Conservation (phyloP, 345 rosid species). For the Cardiospermum halicacabum region DNA sequence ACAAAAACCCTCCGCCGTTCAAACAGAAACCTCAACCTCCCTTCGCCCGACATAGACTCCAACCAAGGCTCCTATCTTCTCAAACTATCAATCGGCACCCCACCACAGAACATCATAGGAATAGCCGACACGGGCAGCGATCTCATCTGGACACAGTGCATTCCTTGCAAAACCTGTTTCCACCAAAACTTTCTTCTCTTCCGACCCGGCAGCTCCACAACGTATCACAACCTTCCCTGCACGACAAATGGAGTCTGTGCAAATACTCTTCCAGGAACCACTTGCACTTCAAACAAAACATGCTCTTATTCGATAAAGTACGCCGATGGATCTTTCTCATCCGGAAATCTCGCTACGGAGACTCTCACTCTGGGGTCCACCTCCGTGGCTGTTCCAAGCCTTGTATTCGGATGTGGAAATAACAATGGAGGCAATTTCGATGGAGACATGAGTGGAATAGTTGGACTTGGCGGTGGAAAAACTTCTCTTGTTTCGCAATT, state of each 20-base stretch:
- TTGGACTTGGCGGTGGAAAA: constrained; percentile 58
- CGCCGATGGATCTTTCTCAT: constrained; percentile 33
- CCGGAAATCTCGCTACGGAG: constrained; percentile 43
- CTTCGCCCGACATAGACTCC: background rate
- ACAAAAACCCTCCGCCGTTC: constrained; percentile 20
- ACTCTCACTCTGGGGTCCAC: constrained; percentile 41
- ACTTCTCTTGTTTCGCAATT: constrained; percentile 49
- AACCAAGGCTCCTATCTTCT: constrained; percentile 9
- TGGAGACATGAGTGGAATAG: constrained; percentile 38
- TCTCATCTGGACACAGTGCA: constrained; percentile 36
- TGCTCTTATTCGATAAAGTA: constrained; percentile 32
- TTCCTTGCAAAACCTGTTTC: constrained; percentile 30
- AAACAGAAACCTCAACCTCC: constrained; percentile 6
- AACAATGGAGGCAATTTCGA: constrained; percentile 37
- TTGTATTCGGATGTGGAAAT: constrained; percentile 50
- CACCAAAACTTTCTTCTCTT: constrained; percentile 29
- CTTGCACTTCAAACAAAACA: background rate
- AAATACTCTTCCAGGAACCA: background rate
- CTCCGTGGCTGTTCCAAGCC: constrained; percentile 26
- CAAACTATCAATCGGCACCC: constrained; percentile 28
- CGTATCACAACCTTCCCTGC: constrained; percentile 35
- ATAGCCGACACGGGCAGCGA: constrained; percentile 24
- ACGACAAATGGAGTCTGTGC: constrained; percentile 26
- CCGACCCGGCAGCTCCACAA: constrained; percentile 33
- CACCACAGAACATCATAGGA: constrained; percentile 12